A percentile compares a stretch with the other conserved stretches of the same genome.
These are phyloP conservation scores for Verticillium tricorpus DNA, from an alignment of 2,329 filamentous ascomycete genomes.

Conservation along the genomic window DNA sequence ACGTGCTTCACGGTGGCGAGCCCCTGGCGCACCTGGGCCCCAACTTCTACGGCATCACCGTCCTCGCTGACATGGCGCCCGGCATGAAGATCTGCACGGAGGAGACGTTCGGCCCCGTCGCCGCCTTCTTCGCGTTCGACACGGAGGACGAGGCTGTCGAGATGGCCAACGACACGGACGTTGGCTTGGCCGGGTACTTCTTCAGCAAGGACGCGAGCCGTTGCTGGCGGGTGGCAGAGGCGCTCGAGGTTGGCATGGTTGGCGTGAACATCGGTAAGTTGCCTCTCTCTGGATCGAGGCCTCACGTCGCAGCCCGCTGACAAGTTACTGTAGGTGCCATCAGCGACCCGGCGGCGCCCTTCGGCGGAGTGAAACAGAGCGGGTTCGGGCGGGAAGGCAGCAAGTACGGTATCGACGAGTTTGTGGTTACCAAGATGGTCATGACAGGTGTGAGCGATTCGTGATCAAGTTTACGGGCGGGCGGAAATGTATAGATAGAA, in stretches of 20 bases:
- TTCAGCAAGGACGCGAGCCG: constrained; percentile 28
- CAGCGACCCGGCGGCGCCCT: constrained; percentile 53
- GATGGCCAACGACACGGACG: constrained; percentile 33
- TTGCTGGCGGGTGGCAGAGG: constrained; percentile 41
- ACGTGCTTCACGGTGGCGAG: constrained; percentile 70
- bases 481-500: background rate
- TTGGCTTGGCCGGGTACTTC: constrained; percentile 31
- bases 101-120: constrained; percentile 27
- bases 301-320: background rate
- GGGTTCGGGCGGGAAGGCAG: constrained; percentile 78
- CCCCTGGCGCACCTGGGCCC: constrained; percentile 59
- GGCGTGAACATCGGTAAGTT: constrained; percentile 46
- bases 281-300: constrained; percentile 8
- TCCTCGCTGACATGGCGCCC: constrained; percentile 51
- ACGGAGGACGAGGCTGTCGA: constrained; percentile 32
- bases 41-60: constrained; percentile 76
- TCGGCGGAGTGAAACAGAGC: constrained; percentile 79
- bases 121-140: constrained; percentile 24
- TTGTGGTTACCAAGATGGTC: constrained; percentile 12
- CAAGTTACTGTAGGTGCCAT: constrained; percentile 6
- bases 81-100: constrained; percentile 24
- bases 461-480: background rate
- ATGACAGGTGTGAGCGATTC: constrained; percentile 7
- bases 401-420: constrained; percentile 42
- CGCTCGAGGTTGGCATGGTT: constrained; percentile 62